These are phyloP conservation scores for Fonsecaea multimorphosa DNA, from an alignment of 2,329 filamentous ascomycete species.

Conservation along the genomic window DNA sequence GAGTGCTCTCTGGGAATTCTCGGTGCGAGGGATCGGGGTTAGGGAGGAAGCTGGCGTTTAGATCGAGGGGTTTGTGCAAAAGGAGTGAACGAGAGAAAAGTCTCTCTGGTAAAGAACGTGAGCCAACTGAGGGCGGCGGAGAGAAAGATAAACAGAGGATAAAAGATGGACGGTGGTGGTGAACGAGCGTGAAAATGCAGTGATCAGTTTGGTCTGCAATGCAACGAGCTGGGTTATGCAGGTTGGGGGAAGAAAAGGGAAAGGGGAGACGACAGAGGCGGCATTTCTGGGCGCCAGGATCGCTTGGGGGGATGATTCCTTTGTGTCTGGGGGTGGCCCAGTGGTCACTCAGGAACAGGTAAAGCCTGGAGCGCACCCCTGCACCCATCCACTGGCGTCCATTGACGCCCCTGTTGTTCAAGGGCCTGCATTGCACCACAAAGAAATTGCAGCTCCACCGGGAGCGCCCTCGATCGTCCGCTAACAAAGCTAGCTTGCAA, in stretches of 20 bases:
- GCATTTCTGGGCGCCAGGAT: constrained; percentile 25
- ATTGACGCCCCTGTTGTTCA: constrained; percentile 6
- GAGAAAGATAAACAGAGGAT: constrained; percentile 32
- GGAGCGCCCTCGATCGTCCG: constrained; percentile 26
- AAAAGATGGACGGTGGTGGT: constrained; percentile 20
- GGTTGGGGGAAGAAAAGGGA: constrained; percentile 18
- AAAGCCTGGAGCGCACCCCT: constrained; percentile 13
- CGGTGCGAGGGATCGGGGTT: constrained; percentile 1
- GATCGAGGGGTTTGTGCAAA: constrained; percentile 35
- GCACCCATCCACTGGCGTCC: constrained; percentile 8
- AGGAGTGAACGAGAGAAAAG: constrained; percentile 42
- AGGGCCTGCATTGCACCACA: constrained; percentile 23
- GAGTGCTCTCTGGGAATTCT: constrained; percentile 6
- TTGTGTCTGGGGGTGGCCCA: constrained; percentile 10
- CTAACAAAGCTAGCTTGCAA: constrained; percentile 21
- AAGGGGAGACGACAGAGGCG: constrained; percentile 14
- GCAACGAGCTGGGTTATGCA: constrained; percentile 16
- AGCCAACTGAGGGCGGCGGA: constrained; percentile 37
- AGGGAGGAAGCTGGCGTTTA: constrained; percentile 32
- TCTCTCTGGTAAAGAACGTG: constrained; percentile 39
- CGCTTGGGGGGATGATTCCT: constrained; percentile 21
- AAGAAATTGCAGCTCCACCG: constrained; percentile 32
- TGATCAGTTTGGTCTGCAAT: constrained; percentile 16
- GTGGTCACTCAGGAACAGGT: constrained; percentile 30
- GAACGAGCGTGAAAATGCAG: constrained; percentile 12